A percentile compares a stretch with the other conserved stretches of the same genome.
Conservation (phyloP, 495 filamentous ascomycete genomes). For the Penicillium silybi region DNA sequence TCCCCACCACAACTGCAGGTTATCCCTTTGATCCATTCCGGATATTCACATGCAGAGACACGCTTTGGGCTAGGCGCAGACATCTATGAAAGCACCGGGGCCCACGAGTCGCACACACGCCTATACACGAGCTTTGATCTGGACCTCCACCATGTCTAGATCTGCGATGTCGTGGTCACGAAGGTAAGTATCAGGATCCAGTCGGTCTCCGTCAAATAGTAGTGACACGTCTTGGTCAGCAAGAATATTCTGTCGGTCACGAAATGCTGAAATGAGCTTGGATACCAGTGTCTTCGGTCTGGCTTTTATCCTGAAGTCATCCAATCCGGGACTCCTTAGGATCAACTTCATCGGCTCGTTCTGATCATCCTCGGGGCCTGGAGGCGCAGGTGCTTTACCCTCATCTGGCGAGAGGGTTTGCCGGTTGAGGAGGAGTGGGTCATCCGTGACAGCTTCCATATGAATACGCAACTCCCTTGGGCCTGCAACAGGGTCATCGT, state of each 20-base stretch:
- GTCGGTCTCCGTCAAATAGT: constrained; percentile 74
- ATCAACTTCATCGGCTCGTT: constrained; percentile 48
- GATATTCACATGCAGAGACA: background rate
- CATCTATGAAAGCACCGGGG: background rate
- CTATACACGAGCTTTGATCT: constrained; percentile 43
- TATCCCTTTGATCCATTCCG: background rate
- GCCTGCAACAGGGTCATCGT: constrained; percentile 28
- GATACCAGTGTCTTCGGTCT: constrained; percentile 53
- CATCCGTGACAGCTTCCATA: constrained; percentile 70
- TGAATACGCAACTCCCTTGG: constrained; percentile 41
- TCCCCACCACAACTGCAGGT: background rate
- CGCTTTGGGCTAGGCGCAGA: background rate
- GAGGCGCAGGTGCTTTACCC: background rate
- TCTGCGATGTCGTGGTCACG: constrained; percentile 73
- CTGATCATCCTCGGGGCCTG: constrained; percentile 16
- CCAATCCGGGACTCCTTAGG: constrained; percentile 52
- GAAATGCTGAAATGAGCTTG: constrained; percentile 52
- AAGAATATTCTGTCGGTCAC: constrained; percentile 38
- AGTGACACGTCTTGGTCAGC: constrained; percentile 55
- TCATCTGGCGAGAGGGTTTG: background rate
- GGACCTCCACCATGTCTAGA: constrained; percentile 73
- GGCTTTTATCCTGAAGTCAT: constrained; percentile 56
- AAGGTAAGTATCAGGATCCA: constrained; percentile 59
- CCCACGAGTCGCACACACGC: background rate
- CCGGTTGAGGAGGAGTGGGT: constrained; percentile 25